These are phyloP conservation scores for Buxus sempervirens DNA, from an alignment of 164 flowering plant genomes.

Conservation along the genomic window DNA sequence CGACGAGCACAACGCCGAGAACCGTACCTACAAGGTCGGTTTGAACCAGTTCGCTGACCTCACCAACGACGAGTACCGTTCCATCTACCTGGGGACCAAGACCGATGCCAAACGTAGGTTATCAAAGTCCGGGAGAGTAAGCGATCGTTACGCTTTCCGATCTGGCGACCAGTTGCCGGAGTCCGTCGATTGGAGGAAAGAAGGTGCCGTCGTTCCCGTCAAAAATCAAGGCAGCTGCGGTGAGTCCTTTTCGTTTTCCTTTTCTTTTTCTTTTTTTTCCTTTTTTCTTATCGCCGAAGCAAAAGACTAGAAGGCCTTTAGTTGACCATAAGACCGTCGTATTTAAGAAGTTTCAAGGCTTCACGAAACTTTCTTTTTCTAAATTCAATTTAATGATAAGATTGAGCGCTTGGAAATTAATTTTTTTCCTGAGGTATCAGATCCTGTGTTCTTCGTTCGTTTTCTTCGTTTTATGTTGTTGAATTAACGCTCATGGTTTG, in stretches of 20 bases:
- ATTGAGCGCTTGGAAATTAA: no score
- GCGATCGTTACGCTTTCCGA: conserved; percentile 41
- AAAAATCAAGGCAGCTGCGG: conserved; percentile 95
- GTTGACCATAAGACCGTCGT: background rate
- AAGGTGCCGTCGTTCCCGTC: conserved; percentile 68
- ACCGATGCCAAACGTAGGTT: conserved; percentile 10
- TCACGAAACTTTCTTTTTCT: no score
- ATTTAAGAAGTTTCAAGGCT: no score
- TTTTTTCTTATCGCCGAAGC: background rate
- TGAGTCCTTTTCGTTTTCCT: conserved; percentile 26
- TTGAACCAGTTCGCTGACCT: conserved; percentile 45
- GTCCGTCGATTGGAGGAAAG: conserved; percentile 75
- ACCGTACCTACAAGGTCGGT: conserved; percentile 36
- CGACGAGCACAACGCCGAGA: conserved; percentile 61
- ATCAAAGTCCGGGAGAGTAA: conserved; percentile 16
- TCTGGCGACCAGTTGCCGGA: conserved; percentile 74
- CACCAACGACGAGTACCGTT: conserved; percentile 43
- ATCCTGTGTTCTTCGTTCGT: background rate
- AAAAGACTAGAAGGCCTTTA: background rate
- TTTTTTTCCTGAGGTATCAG: background rate
- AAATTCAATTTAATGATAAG: no score
- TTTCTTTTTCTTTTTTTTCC: background rate
- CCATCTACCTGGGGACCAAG: conserved; percentile 23
- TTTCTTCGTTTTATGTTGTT: background rate
- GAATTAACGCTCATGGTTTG: no score